These are phyloP conservation scores for Dendrocalamus sinicus DNA, from an alignment of 176 grass and related monocot species.

Conservation along the genomic window DNA sequence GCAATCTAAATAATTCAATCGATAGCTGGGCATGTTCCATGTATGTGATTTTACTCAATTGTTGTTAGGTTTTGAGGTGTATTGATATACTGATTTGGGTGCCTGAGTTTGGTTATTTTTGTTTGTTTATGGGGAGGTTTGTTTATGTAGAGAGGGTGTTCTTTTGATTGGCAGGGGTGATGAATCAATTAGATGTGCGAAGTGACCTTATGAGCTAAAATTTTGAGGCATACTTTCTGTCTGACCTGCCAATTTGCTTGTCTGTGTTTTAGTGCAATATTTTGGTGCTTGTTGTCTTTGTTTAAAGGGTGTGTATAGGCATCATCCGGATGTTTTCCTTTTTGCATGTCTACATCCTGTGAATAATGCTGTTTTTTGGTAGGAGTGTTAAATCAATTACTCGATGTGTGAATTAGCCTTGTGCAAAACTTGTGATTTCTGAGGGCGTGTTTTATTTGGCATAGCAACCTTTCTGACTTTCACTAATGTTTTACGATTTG, in stretches of 20 bases:
- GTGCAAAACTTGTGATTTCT: not conserved
- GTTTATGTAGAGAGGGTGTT: not conserved
- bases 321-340: too few species aligned
- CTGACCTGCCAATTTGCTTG: conserved; percentile 25
- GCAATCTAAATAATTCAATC: not conserved
- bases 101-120: not conserved
- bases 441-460: not conserved
- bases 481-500: not conserved
- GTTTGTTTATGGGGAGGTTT: too few species aligned
- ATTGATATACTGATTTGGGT: not conserved
- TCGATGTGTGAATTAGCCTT: not conserved
- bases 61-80: not conserved
- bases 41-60: not conserved
- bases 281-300: not conserved
- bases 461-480: not conserved
- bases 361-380: not conserved
- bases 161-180: conserved; percentile 21
- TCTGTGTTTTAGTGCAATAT: not conserved
- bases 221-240: conserved; percentile 46
- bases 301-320: too few species aligned
- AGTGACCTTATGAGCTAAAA: conserved; percentile 31
- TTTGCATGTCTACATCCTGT: not conserved
- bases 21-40: not conserved
- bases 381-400: not conserved
- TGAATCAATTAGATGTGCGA: conserved; percentile 58